Evolutionary conservation across 306 rosid genomes (phyloP).

Genomic region (Dalbergia cochinchinensis): DNA sequence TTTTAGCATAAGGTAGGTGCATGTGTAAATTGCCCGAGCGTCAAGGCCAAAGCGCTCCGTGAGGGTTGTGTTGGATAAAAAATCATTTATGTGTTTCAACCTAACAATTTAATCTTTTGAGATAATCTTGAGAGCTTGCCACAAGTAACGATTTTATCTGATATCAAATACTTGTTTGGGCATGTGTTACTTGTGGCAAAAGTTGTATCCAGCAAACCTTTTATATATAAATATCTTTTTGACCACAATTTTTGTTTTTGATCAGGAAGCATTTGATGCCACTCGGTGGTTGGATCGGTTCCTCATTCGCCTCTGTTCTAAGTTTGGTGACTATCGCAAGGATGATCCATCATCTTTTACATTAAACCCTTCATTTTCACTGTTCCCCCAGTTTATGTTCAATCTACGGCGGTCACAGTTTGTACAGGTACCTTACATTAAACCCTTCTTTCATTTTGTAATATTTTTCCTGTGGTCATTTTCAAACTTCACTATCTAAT

Average conservation of each 20-base stretch:
- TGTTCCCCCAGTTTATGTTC: slow-evolving; percentile 96
- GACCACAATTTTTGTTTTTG: slow-evolving; percentile 42
- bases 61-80: too few relatives aligned
- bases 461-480: slow-evolving; percentile 31
- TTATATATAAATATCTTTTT: slow-evolving; percentile 13
- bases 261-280: slow-evolving; percentile 93
- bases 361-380: slow-evolving; percentile 82
- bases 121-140: not conserved
- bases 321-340: slow-evolving; percentile 97
- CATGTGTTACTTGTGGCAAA: slow-evolving; percentile 23
- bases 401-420: slow-evolving; percentile 95
- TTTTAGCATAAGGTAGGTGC: too few relatives aligned
- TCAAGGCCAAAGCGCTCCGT: too few relatives aligned
- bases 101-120: too few relatives aligned
- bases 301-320: slow-evolving; percentile 94
- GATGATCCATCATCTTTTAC: slow-evolving; percentile 96
- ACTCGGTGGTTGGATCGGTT: slow-evolving; percentile 96
- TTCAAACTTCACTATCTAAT: slow-evolving; percentile 33
- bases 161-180: not conserved
- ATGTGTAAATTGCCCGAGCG: too few relatives aligned
- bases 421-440: slow-evolving; percentile 73
- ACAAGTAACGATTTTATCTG: slow-evolving; percentile 1
- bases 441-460: not conserved
- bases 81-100: too few relatives aligned
- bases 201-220: not conserved